phyloP scores from a whole-genome alignment of 495 filamentous ascomycete genomes.

The Pyronema domesticum region DNA sequence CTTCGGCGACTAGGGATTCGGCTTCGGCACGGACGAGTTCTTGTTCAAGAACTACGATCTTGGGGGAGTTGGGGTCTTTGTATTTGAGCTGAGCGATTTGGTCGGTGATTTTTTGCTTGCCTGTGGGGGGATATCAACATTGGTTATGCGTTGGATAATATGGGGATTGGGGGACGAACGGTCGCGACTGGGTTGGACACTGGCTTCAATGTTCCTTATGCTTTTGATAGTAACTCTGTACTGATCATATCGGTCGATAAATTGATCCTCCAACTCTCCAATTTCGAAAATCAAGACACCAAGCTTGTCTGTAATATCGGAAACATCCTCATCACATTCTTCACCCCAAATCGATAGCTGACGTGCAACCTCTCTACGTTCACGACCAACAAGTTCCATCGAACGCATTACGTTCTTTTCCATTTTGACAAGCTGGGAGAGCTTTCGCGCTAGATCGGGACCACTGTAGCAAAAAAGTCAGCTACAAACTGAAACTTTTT shows the following conservation, averaged over 20 bases:
- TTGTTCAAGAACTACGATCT: conserved; percentile 93
- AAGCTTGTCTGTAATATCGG: conserved; percentile 96
- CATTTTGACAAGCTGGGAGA: conserved; percentile 97
- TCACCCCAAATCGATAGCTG: conserved; percentile 98
- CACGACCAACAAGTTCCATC: conserved; percentile 81
- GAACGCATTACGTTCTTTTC: conserved; percentile 99
- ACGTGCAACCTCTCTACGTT: conserved; percentile 97
- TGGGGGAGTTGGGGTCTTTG: conserved; percentile 95
- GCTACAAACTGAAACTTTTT: not conserved
- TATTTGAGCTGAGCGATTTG: conserved; percentile 98
- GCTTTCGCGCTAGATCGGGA: conserved; percentile 90
- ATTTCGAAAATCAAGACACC: conserved; percentile 96
- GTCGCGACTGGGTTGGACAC: conserved; percentile 92
- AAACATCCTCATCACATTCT: conserved; percentile 89
- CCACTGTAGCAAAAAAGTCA: conserved; percentile 29
- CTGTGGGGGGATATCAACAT: conserved; percentile 31
- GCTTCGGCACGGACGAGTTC: conserved; percentile 96
- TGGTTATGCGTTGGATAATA: too few relatives aligned
- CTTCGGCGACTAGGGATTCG: conserved; percentile 93
- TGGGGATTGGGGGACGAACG: conserved; percentile 48
- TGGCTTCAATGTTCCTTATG: conserved; percentile 95
- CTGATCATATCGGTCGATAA: conserved; percentile 95
- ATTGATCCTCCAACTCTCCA: conserved; percentile 93
- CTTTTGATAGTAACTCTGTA: conserved; percentile 99
- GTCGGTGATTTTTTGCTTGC: conserved; percentile 98